Percentiles rank a stretch among this genome's conserved stretches.
Conservation (phyloP, 441 rosid genomes). For the Arabidopsis lyrata region DNA sequence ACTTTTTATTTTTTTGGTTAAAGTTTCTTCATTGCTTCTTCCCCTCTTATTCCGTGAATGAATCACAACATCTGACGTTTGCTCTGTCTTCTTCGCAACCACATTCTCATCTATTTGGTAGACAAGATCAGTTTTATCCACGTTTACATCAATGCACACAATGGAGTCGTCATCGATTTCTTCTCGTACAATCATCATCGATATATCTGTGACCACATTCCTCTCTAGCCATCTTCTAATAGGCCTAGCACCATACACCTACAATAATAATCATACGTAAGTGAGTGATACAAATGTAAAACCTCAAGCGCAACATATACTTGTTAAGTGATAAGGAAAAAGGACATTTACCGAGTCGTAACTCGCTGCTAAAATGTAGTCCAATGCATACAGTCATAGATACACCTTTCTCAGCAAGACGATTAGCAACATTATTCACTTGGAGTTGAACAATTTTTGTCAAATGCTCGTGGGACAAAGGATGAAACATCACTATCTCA, state of each 20-base stretch:
- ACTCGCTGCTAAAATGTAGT: conserved; percentile 66
- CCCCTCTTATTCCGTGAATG: conserved; percentile 30
- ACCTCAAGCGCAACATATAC: conserved; percentile 3
- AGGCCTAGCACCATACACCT: conserved; percentile 91
- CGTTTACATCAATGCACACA: conserved; percentile 62
- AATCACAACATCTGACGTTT: conserved; percentile 67
- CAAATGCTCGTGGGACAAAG: conserved; percentile 82
- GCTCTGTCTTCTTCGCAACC: conserved; percentile 59
- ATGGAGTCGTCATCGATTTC: conserved; percentile 82
- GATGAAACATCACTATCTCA: conserved; percentile 83
- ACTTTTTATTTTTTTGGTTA: not conserved
- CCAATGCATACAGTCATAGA: conserved; percentile 84
- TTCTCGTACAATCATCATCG: conserved; percentile 72
- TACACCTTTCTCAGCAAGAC: conserved; percentile 79
- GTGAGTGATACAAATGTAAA: not conserved
- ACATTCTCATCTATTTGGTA: conserved; percentile 74
- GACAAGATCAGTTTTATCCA: conserved; percentile 46
- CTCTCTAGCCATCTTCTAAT: conserved; percentile 90
- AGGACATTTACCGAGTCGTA: conserved; percentile 70
- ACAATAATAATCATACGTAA: conserved; percentile 11
- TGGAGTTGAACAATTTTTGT: conserved; percentile 73
- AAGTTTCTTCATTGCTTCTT: not conserved
- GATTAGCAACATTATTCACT: conserved; percentile 78
- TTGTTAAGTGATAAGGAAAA: conserved; percentile 5
- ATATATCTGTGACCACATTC: conserved; percentile 80